Percentiles rank a stretch among this genome's conserved stretches.
phyloP scores from a whole-genome alignment of 2,329 filamentous ascomycete genomes.

The Colletotrichum salicis region DNA sequence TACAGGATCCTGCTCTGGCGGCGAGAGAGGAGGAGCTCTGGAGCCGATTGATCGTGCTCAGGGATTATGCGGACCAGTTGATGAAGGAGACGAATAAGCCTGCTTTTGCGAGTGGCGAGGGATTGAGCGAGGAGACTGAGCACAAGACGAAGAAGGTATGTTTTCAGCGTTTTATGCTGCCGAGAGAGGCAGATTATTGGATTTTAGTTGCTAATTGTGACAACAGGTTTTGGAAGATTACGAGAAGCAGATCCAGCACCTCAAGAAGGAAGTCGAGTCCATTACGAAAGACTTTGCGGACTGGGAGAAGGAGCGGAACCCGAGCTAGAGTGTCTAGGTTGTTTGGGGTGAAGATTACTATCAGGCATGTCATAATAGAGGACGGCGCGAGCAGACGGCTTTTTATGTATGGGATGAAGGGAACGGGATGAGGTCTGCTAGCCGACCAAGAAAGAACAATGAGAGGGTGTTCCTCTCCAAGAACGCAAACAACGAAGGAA shows the following conservation, averaged over 20 bases:
- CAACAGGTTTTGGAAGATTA: constrained; percentile 81
- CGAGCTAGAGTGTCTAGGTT: constrained; percentile 31
- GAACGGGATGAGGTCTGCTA: not conserved
- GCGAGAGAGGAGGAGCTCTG: constrained; percentile 86
- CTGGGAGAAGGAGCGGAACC: constrained; percentile 63
- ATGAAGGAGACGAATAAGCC: constrained; percentile 79
- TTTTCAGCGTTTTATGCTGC: not conserved
- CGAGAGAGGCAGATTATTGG: not conserved
- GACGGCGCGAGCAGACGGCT: constrained; percentile 14
- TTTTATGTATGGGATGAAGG: not conserved
- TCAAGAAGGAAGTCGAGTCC: constrained; percentile 77
- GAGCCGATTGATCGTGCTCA: constrained; percentile 80
- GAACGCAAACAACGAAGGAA: not conserved
- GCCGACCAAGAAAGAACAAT: not conserved
- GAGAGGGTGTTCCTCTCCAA: not conserved
- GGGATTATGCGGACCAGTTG: constrained; percentile 77
- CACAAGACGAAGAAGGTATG: constrained; percentile 79
- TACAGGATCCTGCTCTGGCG: constrained; percentile 79
- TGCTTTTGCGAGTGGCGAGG: constrained; percentile 64
- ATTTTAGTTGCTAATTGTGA: constrained; percentile 31
- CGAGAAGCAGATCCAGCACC: constrained; percentile 80
- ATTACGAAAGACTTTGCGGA: constrained; percentile 67
- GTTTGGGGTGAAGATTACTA: not conserved
- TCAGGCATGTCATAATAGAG: constrained; percentile 11
- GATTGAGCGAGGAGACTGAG: constrained; percentile 76